Evolutionary conservation across 768 basidiomycete genomes (phyloP).

Genomic region (Tulasnella sp.): DNA sequence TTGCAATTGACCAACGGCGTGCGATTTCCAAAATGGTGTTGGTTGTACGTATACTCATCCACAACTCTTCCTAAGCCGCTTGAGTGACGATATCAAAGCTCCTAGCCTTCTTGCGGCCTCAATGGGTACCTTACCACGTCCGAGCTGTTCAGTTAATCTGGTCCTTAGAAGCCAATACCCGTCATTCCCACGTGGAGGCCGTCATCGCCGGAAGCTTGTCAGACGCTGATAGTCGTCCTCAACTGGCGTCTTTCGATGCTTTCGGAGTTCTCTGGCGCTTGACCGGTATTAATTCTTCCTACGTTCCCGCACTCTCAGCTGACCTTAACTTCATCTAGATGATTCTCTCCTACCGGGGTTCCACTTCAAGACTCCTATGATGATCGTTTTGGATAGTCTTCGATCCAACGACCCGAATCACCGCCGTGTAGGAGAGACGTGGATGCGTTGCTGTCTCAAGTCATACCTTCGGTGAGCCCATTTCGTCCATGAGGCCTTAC

Average conservation of each 20-base stretch:
- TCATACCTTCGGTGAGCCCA: conserved; percentile 74
- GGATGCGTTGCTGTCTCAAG: conserved; percentile 93
- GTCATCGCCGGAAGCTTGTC: conserved; percentile 71
- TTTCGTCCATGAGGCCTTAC: background rate
- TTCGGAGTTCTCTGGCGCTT: conserved; percentile 93
- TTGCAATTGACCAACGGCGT: conserved; percentile 52
- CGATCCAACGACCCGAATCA: conserved; percentile 68
- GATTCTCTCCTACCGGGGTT: conserved; percentile 79
- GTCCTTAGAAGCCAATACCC: conserved; percentile 58
- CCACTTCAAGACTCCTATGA: conserved; percentile 77
- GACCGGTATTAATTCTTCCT: conserved; percentile 52
- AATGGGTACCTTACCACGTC: conserved; percentile 68
- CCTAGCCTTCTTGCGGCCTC: conserved; percentile 47
- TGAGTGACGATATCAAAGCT: conserved; percentile 24
- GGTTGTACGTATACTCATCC: conserved; percentile 38
- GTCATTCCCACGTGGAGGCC: conserved; percentile 65
- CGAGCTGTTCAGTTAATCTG: conserved; percentile 80
- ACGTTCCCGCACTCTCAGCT: background rate
- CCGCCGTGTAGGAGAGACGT: conserved; percentile 83
- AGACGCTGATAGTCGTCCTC: conserved; percentile 46
- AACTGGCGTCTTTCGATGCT: conserved; percentile 66
- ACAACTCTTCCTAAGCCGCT: background rate
- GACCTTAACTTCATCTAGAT: conserved; percentile 44
- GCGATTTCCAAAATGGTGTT: conserved; percentile 59
- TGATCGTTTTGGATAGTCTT: conserved; percentile 79